Conservation (phyloP, 768 basidiomycete species). For the Auriculariales sp. region DNA sequence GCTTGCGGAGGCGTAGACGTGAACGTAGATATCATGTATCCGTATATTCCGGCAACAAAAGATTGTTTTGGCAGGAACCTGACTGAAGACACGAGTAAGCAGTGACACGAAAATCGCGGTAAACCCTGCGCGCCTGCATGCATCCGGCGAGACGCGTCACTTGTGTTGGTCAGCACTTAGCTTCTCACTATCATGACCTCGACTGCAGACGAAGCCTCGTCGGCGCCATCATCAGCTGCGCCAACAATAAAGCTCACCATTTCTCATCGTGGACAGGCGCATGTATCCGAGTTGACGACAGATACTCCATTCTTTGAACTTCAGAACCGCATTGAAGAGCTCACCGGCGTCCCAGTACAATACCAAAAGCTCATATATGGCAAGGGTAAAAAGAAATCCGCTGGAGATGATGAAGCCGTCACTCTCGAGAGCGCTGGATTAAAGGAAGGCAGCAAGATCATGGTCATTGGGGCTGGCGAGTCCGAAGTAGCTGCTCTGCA, state of each 20-base stretch:
- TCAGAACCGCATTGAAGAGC: conserved; percentile 37
- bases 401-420: conserved; percentile 16
- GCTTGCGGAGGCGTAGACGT: not conserved
- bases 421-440: conserved; percentile 35
- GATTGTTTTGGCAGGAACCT: too few species aligned
- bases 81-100: too few species aligned
- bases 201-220: too few species aligned
- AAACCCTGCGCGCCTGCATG: too few species aligned
- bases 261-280: conserved; percentile 8
- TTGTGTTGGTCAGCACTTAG: not conserved
- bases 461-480: conserved; percentile 53
- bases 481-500: conserved; percentile 42
- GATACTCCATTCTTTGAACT: conserved; percentile 38
- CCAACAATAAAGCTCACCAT: not conserved
- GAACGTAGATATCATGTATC: too few species aligned
- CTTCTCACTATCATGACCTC: not conserved
- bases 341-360: conserved; percentile 49
- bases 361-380: conserved; percentile 55
- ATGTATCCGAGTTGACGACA: conserved; percentile 33
- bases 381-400: conserved; percentile 41
- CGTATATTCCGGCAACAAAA: too few species aligned
- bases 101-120: too few species aligned
- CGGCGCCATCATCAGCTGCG: not conserved
- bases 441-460: conserved; percentile 49
- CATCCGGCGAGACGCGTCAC: not conserved